Conservation (phyloP, 2,329 filamentous ascomycete species). For the Rhynchosporium agropyri region DNA sequence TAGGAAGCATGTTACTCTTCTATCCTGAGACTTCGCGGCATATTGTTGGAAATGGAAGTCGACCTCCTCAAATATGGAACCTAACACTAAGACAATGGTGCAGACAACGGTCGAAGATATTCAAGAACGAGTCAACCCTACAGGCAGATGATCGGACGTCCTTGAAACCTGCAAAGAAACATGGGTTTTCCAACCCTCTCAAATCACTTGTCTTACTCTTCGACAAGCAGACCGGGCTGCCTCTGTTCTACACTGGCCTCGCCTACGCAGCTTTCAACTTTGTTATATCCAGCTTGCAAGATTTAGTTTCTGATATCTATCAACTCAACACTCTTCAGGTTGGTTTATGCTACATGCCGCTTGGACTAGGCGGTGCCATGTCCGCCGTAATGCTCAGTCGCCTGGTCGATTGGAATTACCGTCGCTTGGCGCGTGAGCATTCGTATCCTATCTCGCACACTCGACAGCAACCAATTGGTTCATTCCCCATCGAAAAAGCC, state of each 20-base stretch:
- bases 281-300: slow-evolving; percentile 51
- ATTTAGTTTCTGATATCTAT: slow-evolving; percentile 42
- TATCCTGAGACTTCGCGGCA: slow-evolving; percentile 33
- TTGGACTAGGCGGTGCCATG: slow-evolving; percentile 50
- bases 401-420: slow-evolving; percentile 66
- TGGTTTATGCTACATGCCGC: slow-evolving; percentile 41
- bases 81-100: neutral
- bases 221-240: too few species aligned
- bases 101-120: neutral
- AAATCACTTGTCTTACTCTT: too few species aligned
- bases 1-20: slow-evolving; percentile 28
- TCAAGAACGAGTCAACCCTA: neutral
- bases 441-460: slow-evolving; percentile 61
- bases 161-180: neutral
- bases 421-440: slow-evolving; percentile 61
- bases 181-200: slow-evolving; percentile 9
- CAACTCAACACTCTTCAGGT: slow-evolving; percentile 30
- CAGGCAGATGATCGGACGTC: neutral
- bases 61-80: slow-evolving; percentile 58
- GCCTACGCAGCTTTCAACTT: slow-evolving; percentile 58
- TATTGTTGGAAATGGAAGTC: slow-evolving; percentile 44
- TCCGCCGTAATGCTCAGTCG: slow-evolving; percentile 55
- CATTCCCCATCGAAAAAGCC: slow-evolving; percentile 41
- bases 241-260: slow-evolving; percentile 48
- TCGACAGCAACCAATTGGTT: slow-evolving; percentile 44